A percentile compares a stretch with the other conserved stretches of the same genome.
These are phyloP conservation scores for Schwanniomyces etchellsii DNA, from an alignment of 1,139 yeast species.

Conservation along the genomic window DNA sequence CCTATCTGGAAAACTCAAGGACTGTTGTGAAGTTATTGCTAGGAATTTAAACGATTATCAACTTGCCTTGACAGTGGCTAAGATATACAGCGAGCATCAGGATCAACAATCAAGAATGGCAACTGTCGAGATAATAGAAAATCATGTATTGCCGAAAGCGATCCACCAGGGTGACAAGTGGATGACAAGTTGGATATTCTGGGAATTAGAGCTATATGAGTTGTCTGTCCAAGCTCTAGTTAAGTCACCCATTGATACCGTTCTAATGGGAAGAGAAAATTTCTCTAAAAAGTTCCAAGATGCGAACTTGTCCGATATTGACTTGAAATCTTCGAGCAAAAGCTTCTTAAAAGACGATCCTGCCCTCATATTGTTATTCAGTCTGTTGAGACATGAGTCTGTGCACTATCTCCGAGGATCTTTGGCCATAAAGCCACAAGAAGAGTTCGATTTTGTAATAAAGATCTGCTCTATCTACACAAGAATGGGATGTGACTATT, in stretches of 20 bases:
- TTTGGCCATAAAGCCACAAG: conserved; percentile 33
- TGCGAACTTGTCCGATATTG: conserved; percentile 9
- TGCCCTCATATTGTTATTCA: conserved; percentile 62
- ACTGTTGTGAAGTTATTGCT: conserved; percentile 69
- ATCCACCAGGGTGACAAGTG: conserved; percentile 68
- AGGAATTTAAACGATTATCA: conserved; percentile 61
- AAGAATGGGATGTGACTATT: conserved; percentile 88
- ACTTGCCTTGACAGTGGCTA: conserved; percentile 75
- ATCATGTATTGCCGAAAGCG: conserved; percentile 53
- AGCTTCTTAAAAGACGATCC: conserved; percentile 73
- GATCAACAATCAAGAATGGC: conserved; percentile 5
- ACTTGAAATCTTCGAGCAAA: conserved; percentile 2
- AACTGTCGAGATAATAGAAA: conserved; percentile 33
- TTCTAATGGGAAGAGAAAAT: conserved; percentile 16
- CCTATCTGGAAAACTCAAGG: conserved; percentile 71
- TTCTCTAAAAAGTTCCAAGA: conserved; percentile 20
- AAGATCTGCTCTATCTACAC: conserved; percentile 64
- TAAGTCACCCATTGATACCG: conserved; percentile 45
- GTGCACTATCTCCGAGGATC: conserved; percentile 46
- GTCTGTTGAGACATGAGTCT: conserved; percentile 47
- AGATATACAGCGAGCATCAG: conserved; percentile 49
- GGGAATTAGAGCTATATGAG: conserved; percentile 54
- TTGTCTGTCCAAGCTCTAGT: conserved; percentile 62
- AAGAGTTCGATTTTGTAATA: conserved; percentile 58
- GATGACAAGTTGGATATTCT: conserved; percentile 77